These are phyloP conservation scores for Penicillium argentinense DNA, from an alignment of 495 filamentous ascomycete genomes.

Conservation along the genomic window DNA sequence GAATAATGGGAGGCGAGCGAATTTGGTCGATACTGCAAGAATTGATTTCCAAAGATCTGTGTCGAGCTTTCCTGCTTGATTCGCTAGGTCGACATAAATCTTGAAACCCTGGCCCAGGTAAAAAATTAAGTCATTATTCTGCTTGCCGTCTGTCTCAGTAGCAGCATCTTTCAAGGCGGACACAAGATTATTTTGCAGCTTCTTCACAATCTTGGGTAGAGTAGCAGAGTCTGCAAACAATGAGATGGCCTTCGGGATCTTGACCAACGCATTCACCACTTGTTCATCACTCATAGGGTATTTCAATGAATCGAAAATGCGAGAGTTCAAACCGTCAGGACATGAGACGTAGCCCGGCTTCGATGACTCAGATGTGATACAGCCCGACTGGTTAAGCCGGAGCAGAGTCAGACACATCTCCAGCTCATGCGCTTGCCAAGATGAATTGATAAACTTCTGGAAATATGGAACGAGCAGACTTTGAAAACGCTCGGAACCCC, in stretches of 20 bases:
- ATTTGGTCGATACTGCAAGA: constrained; percentile 58
- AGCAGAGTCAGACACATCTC: constrained; percentile 70
- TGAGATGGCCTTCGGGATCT: constrained; percentile 38
- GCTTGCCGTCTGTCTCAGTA: constrained; percentile 19
- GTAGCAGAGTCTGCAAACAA: constrained; percentile 36
- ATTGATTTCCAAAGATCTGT: constrained; percentile 55
- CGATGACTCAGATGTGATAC: constrained; percentile 39
- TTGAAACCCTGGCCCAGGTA: constrained; percentile 49
- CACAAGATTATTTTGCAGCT: constrained; percentile 33
- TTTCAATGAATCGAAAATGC: constrained; percentile 64
- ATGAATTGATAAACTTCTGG: constrained; percentile 73
- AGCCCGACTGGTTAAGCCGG: constrained; percentile 58
- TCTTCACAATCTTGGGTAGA: constrained; percentile 33
- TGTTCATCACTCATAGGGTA: constrained; percentile 32
- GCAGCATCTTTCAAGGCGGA: constrained; percentile 25
- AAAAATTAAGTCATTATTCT: constrained; percentile 24
- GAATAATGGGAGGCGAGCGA: constrained; percentile 62
- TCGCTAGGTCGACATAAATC: constrained; percentile 42
- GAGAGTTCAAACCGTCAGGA: constrained; percentile 67
- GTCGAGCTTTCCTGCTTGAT: constrained; percentile 42
- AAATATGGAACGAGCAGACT: constrained; percentile 76
- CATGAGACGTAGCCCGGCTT: constrained; percentile 59
- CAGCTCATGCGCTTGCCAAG: constrained; percentile 68
- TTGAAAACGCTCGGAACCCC: constrained; percentile 73
- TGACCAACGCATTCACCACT: constrained; percentile 41